Percentiles rank a stretch among this genome's conserved stretches.
These are phyloP conservation scores for Hyaloperonospora brassicae DNA, from an alignment of 352 stramenopile genomes.

Conservation along the genomic window DNA sequence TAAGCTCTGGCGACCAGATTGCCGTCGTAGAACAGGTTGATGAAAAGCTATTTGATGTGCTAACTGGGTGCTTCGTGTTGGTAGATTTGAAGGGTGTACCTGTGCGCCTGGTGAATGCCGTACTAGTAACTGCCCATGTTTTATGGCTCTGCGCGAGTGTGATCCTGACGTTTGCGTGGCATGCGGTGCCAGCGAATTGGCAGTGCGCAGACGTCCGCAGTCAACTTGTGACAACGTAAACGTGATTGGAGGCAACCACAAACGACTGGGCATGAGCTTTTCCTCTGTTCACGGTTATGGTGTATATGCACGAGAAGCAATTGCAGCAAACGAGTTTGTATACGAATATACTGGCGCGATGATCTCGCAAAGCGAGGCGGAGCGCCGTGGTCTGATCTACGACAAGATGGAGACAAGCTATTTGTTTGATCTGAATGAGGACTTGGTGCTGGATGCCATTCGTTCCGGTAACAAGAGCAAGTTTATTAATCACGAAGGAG, in stretches of 20 bases:
- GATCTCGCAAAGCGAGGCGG: slow-evolving; percentile 52
- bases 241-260: slow-evolving; percentile 17
- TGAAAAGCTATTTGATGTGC: background rate
- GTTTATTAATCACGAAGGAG: slow-evolving; percentile 75
- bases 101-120: slow-evolving; percentile 36
- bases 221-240: slow-evolving; percentile 21
- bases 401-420: slow-evolving; percentile 78
- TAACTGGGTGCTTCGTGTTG: background rate
- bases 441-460: slow-evolving; percentile 82
- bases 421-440: slow-evolving; percentile 88
- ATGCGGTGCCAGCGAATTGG: slow-evolving; percentile 39
- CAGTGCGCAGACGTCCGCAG: slow-evolving; percentile 5
- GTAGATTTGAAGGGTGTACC: slow-evolving; percentile 44
- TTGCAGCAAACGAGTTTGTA: slow-evolving; percentile 41
- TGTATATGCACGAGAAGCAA: slow-evolving; percentile 37
- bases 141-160: slow-evolving; percentile 46
- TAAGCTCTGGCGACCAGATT: too few species aligned
- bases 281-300: slow-evolving; percentile 50
- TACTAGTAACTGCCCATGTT: slow-evolving; percentile 43
- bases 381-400: slow-evolving; percentile 66
- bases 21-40: too few species aligned
- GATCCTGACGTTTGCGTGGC: slow-evolving; percentile 43
- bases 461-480: slow-evolving; percentile 89
- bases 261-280: slow-evolving; percentile 37
- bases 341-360: slow-evolving; percentile 56